These are phyloP conservation scores for Apiotrichum mycotoxinovorans DNA, from an alignment of 1,284 basidiomycete genomes.

Conservation along the genomic window DNA sequence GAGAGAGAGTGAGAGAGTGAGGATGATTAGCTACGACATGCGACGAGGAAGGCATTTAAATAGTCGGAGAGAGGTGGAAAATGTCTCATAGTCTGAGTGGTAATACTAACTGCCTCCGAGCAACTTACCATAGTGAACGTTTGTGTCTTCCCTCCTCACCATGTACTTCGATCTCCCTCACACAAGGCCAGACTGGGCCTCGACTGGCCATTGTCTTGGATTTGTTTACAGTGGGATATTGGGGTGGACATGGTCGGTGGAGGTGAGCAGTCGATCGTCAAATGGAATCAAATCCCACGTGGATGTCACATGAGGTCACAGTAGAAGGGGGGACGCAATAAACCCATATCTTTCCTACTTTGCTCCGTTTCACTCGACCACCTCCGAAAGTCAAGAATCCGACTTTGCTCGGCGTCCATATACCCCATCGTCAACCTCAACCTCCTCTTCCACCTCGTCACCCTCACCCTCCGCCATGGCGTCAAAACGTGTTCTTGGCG, in stretches of 20 bases:
- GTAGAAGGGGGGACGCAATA: background rate
- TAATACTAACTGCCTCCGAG: too few species aligned
- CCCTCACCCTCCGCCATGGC: conserved; percentile 7
- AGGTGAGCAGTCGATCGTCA: background rate
- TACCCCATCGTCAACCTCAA: background rate
- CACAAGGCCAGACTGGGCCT: too few species aligned
- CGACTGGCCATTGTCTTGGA: too few species aligned
- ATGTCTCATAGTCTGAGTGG: too few species aligned
- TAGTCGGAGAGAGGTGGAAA: too few species aligned
- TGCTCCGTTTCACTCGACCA: background rate
- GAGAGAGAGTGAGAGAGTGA: too few species aligned
- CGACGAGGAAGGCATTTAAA: too few species aligned
- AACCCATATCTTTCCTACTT: background rate
- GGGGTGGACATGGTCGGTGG: background rate
- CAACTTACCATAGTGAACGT: too few species aligned
- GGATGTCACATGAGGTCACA: background rate
- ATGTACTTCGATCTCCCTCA: too few species aligned
- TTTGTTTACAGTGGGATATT: too few species aligned
- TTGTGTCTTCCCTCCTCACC: too few species aligned
- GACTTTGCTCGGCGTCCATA: background rate
- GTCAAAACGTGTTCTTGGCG: conserved; percentile 14
- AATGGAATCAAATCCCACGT: background rate
- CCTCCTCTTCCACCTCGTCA: background rate
- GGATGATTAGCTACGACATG: too few species aligned
- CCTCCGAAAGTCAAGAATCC: background rate